phyloP scores from a whole-genome alignment of 495 filamentous ascomycete species.

The Parachaetomium inaequale region DNA sequence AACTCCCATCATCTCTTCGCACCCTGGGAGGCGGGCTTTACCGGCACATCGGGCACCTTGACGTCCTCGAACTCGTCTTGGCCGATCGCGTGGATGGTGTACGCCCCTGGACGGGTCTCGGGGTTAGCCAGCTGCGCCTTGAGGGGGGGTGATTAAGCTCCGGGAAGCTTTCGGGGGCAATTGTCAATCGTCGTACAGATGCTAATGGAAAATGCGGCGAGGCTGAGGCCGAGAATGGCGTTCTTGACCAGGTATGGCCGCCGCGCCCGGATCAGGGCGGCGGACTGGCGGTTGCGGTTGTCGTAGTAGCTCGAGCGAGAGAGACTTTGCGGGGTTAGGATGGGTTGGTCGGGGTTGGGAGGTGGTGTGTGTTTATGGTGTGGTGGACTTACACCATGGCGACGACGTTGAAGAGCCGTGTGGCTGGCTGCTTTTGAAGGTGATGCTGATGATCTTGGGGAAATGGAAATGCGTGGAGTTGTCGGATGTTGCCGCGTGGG shows the following conservation, averaged over 20 bases:
- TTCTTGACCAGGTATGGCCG: slow-evolving; percentile 92
- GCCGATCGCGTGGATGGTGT: slow-evolving; percentile 81
- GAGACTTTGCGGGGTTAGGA: slow-evolving; percentile 46
- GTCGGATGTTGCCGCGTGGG: slow-evolving; percentile 11
- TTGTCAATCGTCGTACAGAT: slow-evolving; percentile 75
- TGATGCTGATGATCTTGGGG: neutral
- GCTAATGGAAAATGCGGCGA: slow-evolving; percentile 65
- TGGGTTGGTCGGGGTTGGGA: neutral
- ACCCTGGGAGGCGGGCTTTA: slow-evolving; percentile 3
- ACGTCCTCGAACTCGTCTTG: slow-evolving; percentile 99
- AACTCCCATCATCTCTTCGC: slow-evolving; percentile 30
- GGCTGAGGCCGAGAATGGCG: slow-evolving; percentile 63
- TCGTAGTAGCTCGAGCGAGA: slow-evolving; percentile 86
- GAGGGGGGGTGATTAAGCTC: no score
- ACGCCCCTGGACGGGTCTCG: slow-evolving; percentile 60
- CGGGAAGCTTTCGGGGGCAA: no score
- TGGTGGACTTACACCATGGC: slow-evolving; percentile 14
- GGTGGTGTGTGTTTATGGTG: neutral
- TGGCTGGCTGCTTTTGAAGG: neutral
- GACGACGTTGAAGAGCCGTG: neutral
- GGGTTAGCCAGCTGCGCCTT: slow-evolving; percentile 1
- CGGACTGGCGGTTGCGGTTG: slow-evolving; percentile 69
- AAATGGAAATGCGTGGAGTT: neutral
- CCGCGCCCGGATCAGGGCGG: slow-evolving; percentile 84
- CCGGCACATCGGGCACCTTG: slow-evolving; percentile 66